Conservation (phyloP, 208 protist species). For the Trypanosoma cruzi region DNA sequence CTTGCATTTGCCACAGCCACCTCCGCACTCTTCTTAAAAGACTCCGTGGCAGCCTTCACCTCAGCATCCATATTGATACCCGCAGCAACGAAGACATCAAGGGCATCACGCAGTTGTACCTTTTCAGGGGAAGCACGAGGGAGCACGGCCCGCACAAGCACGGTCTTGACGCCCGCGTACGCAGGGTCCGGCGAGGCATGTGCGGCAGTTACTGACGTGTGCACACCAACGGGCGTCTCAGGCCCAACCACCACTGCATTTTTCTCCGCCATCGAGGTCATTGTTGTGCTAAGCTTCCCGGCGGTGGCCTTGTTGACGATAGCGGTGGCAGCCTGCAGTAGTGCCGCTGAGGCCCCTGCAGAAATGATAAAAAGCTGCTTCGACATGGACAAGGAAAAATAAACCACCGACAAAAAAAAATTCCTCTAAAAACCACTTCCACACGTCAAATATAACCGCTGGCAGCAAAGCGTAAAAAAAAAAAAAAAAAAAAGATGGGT, state of each 20-base stretch:
- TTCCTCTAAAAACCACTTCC: background rate
- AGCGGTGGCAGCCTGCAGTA: conserved; percentile 62
- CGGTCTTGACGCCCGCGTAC: conserved; percentile 64
- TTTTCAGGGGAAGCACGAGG: conserved; percentile 46
- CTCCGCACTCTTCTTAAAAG: conserved; percentile 61
- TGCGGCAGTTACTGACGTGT: conserved; percentile 56
- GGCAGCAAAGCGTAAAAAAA: conserved; percentile 11
- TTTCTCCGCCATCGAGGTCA: conserved; percentile 42
- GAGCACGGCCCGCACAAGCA: conserved; percentile 73
- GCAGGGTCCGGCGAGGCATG: conserved; percentile 21
- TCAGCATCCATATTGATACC: conserved; percentile 66
- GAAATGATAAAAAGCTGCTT: conserved; percentile 67
- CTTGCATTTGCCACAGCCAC: conserved; percentile 71
- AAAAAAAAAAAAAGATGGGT: conserved; percentile 12
- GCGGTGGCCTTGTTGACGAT: conserved; percentile 63
- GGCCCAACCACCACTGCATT: conserved; percentile 70
- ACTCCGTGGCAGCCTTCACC: conserved; percentile 40
- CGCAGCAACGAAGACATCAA: conserved; percentile 72
- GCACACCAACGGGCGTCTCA: conserved; percentile 53
- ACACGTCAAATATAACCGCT: background rate
- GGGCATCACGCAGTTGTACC: conserved; percentile 73
- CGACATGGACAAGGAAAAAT: conserved; percentile 42
- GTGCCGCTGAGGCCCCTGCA: conserved; percentile 54
- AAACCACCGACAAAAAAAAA: conserved; percentile 12
- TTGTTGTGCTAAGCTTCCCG: conserved; percentile 46